Base-by-base conservation (phyloP, 176 grass and related monocot species). In the Aechmea fasciata region DNA sequence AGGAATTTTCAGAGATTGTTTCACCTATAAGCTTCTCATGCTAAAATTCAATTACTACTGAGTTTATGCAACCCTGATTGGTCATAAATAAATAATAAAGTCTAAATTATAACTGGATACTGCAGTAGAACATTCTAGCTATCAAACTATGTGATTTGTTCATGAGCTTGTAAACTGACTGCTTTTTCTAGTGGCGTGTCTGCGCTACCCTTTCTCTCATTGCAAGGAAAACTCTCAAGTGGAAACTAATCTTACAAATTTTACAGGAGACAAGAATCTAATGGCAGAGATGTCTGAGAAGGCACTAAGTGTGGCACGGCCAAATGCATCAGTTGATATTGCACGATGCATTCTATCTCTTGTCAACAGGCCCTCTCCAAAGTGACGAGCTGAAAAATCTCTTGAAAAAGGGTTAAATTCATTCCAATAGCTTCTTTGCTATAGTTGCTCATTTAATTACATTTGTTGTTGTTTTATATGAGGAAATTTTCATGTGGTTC, bases 251-350 rank as follows among this genome's bases (percentile, higher is more conserved):
- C 33, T 41, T 41, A 7, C 1, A 41, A 41, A 41, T 5, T 59
- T 9, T 84, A 65, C 78, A 96, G 91, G 87, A 81, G 79, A 96
- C 80, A 83, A 82, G 49, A 88, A 78, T 66, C 69, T 96, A 69
- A 91, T 84, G 85, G 72, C 85, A 70, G 91, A 91, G 62, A 96
- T 96, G 77, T 83, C 82, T 51, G 75, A 83, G 66, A 96, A 87
- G 85, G 91, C 91, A 76, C 52, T 86, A 52, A 82, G 69, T 71
- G 82, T 73, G 71, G 53, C 91, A 47, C 83, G 68, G 63, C 91
- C 87, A 29, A 63, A 88, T 84, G 71, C 91, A 69, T 87, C 87
- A 1, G 70, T 75, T 80, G 68, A 91, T 69, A 88, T 96, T 77
- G 84, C 82, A 70, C 50, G 69, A 77, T 82, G 84, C 69, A 88